Evolutionary conservation across 345 rosid species (phyloP).

Genomic region (Ailanthus altissimus): DNA sequence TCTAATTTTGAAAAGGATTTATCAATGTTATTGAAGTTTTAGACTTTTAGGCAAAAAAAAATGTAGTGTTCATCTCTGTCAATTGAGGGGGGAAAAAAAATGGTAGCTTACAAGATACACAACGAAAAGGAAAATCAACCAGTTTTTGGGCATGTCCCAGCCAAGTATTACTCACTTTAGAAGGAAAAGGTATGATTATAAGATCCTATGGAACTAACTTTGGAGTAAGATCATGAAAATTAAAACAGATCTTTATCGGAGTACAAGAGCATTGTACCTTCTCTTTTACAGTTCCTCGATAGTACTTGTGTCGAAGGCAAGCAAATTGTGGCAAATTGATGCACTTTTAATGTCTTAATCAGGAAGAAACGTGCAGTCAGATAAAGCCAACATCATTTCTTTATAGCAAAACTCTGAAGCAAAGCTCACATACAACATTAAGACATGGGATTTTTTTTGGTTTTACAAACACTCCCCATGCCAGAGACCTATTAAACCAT

Average conservation of each 20-base stretch:
- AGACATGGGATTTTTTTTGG: slow-evolving; percentile 8
- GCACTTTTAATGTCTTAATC: background rate
- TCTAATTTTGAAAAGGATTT: too few species aligned
- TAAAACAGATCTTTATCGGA: background rate
- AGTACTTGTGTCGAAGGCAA: background rate
- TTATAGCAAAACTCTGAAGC: slow-evolving; percentile 15
- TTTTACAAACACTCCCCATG: slow-evolving; percentile 17
- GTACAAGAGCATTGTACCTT: background rate
- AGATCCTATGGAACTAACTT: background rate
- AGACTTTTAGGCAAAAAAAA: too few species aligned
- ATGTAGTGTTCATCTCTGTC: background rate
- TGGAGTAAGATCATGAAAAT: background rate
- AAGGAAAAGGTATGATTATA: background rate
- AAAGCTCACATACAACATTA: slow-evolving; percentile 3
- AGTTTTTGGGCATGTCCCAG: background rate
- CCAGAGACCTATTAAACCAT: slow-evolving; percentile 5
- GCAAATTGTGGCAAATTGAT: background rate
- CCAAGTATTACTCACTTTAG: too few species aligned
- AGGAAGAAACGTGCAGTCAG: background rate
- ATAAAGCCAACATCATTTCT: slow-evolving; percentile 15
- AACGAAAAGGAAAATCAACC: background rate
- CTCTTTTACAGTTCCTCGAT: background rate
- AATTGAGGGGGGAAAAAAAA: background rate
- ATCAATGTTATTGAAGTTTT: background rate
- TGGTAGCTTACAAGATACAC: background rate